Conservation (phyloP, 306 rosid genomes). For the Trifolium pratense region DNA sequence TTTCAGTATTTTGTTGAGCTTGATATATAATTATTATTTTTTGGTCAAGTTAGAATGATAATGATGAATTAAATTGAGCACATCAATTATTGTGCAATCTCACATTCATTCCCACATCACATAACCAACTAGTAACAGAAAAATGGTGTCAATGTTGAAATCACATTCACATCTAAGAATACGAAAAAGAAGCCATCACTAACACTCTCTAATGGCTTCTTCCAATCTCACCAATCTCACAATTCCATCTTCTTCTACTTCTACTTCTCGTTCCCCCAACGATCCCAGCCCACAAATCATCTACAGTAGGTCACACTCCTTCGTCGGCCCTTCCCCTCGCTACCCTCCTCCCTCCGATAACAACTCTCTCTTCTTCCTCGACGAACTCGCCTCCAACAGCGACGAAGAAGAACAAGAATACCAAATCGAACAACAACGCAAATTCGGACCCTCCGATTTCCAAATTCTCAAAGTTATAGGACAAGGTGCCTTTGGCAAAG, state of each 20-base stretch:
- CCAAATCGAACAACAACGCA: conserved; percentile 20
- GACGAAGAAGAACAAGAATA: conserved; percentile 42
- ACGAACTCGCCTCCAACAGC: conserved; percentile 53
- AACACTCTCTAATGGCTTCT: conserved; percentile 49
- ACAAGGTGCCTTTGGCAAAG: conserved; percentile 89
- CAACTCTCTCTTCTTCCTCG: conserved; percentile 47
- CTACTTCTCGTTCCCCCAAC: conserved; percentile 13
- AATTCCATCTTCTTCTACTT: conserved; percentile 47
- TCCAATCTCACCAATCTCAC: conserved; percentile 67
- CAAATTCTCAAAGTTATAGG: conserved; percentile 84
- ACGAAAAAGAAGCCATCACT: conserved; percentile 36
- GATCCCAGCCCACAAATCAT: conserved; percentile 59
- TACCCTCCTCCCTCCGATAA: conserved; percentile 44
- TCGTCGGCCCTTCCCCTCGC: conserved; percentile 95
- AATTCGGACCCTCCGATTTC: conserved; percentile 79
- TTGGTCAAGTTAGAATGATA: background rate
- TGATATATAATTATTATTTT: too few species aligned
- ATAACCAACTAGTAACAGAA: background rate
- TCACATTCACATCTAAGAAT: conserved; percentile 40
- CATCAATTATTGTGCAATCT: background rate
- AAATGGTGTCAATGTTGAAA: background rate
- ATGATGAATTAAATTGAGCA: background rate
- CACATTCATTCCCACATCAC: background rate
- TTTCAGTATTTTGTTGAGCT: too few species aligned
- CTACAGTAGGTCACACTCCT: conserved; percentile 87